phyloP scores from a whole-genome alignment of 2,329 filamentous ascomycete species.

The Venturia effusa region DNA sequence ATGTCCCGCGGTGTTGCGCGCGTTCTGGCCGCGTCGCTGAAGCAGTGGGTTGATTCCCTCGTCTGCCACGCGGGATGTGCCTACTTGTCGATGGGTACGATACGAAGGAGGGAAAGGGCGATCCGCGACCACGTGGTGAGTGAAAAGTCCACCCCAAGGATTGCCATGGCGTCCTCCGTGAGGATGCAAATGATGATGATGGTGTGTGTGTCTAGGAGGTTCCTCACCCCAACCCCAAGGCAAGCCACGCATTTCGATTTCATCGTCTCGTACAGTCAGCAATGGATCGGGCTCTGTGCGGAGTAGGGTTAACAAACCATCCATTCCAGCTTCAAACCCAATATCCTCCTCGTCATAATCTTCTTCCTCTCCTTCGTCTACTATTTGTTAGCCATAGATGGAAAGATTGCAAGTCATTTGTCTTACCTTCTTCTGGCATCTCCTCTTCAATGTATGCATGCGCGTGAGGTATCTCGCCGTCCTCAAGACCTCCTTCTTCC shows the following conservation, averaged over 20 bases:
- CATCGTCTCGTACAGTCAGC: slow-evolving; percentile 24
- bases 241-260: slow-evolving; percentile 15
- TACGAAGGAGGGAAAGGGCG: slow-evolving; percentile 26
- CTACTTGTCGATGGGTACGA: slow-evolving; percentile 42
- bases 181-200: slow-evolving; percentile 11
- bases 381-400: slow-evolving; percentile 1
- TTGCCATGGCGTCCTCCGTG: background rate
- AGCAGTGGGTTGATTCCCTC: slow-evolving; percentile 83
- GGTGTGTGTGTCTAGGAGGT: slow-evolving; percentile 34
- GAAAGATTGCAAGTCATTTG: slow-evolving; percentile 24
- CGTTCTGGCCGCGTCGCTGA: slow-evolving; percentile 39
- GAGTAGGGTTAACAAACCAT: slow-evolving; percentile 35
- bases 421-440: slow-evolving; percentile 49
- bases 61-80: slow-evolving; percentile 50
- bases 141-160: slow-evolving; percentile 7
- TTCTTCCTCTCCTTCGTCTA: slow-evolving; percentile 44
- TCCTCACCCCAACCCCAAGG: slow-evolving; percentile 19
- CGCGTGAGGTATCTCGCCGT: slow-evolving; percentile 25
- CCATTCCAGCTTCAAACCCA: slow-evolving; percentile 41
- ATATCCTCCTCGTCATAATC: slow-evolving; percentile 60
- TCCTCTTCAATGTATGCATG: slow-evolving; percentile 47
- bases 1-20: slow-evolving; percentile 11
- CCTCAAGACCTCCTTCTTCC: slow-evolving; percentile 9
- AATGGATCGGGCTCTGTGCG: slow-evolving; percentile 21
- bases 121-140: slow-evolving; percentile 1